These are phyloP conservation scores for Podila epigama DNA, from an alignment of 192 early-diverging fungal species.

Conservation along the genomic window DNA sequence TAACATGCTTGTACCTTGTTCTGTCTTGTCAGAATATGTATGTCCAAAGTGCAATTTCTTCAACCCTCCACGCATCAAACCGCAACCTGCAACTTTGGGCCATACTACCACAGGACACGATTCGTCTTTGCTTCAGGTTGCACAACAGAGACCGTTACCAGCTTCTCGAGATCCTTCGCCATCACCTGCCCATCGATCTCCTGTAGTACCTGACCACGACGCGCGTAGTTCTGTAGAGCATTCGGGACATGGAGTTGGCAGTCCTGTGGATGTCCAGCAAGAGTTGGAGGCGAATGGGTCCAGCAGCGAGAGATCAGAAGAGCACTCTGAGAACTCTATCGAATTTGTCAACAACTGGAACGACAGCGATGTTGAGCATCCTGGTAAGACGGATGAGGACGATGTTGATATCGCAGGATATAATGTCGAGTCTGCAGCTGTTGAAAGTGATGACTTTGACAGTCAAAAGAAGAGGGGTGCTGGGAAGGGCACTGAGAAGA, in stretches of 20 bases:
- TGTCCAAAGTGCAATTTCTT: slow-evolving; percentile 67
- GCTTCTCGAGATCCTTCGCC: slow-evolving; percentile 40
- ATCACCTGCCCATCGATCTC: slow-evolving; percentile 13
- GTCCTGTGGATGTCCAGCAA: neutral
- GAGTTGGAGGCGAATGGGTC: too few species aligned
- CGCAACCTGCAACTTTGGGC: neutral
- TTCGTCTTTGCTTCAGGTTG: slow-evolving; percentile 30
- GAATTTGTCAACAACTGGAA: slow-evolving; percentile 50
- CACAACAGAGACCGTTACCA: slow-evolving; percentile 24
- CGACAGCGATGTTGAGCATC: slow-evolving; percentile 29
- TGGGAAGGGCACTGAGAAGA: neutral
- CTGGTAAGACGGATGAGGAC: slow-evolving; percentile 13
- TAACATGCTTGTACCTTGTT: neutral
- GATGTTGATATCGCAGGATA: slow-evolving; percentile 12
- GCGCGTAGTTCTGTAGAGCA: neutral
- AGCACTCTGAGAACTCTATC: slow-evolving; percentile 28
- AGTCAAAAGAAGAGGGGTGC: neutral
- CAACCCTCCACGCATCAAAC: slow-evolving; percentile 56
- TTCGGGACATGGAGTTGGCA: too few species aligned
- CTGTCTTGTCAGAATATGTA: slow-evolving; percentile 52
- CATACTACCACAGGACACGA: slow-evolving; percentile 12
- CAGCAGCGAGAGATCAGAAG: neutral
- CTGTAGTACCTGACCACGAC: slow-evolving; percentile 3
- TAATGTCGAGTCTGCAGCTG: slow-evolving; percentile 3
- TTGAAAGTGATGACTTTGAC: neutral